Conservation (phyloP, 106 monocot genomes). For the Dactylorhiza incarnata region DNA sequence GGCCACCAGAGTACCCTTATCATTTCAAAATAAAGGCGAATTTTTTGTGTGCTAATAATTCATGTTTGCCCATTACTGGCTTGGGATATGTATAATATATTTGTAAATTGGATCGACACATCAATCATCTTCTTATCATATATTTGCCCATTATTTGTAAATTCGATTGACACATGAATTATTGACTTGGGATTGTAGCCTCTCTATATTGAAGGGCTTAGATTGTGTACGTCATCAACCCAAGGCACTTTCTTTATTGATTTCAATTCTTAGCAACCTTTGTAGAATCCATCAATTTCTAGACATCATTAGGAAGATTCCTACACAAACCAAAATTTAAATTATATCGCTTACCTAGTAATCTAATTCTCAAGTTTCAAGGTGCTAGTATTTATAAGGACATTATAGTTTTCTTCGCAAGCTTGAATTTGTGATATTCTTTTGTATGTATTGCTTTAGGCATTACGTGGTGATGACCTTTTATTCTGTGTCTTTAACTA, state of each 20-base stretch:
- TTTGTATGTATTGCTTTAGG: too few species aligned
- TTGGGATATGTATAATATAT: not conserved
- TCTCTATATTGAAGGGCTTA: not conserved
- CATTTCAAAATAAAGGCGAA: not conserved
- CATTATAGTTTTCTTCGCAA: too few species aligned
- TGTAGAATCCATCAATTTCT: not conserved
- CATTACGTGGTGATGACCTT: too few species aligned
- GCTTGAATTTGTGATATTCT: too few species aligned
- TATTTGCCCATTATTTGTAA: not conserved
- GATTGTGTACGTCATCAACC: not conserved
- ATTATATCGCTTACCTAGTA: not conserved
- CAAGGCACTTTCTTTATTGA: not conserved
- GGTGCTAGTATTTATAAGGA: too few species aligned
- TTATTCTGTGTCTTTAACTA: too few species aligned
- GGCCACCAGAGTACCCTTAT: not conserved
- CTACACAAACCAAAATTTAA: not conserved
- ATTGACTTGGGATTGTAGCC: too few species aligned
- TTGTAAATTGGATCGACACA: not conserved
- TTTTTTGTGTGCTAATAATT: not conserved
- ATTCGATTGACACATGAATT: not conserved
- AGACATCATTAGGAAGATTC: not conserved
- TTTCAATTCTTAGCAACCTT: not conserved
- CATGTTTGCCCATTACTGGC: not conserved
- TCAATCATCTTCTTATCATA: not conserved
- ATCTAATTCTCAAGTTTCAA: too few species aligned